These are phyloP conservation scores for Clonostachys solani DNA, from an alignment of 2,329 filamentous ascomycete genomes.

Conservation along the genomic window DNA sequence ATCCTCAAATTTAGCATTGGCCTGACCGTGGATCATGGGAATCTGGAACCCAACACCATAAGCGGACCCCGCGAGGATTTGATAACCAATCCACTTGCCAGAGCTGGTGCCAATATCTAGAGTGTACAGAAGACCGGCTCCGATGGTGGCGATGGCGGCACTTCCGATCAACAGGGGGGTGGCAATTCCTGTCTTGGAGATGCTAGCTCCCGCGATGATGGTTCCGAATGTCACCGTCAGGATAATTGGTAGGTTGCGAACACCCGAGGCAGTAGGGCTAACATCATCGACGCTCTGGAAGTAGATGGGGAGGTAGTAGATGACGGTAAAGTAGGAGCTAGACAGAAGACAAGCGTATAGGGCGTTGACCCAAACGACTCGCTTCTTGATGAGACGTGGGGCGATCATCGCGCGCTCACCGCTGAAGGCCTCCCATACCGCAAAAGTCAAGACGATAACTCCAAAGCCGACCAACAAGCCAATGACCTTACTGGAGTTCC, in stretches of 20 bases:
- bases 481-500: slow-evolving; percentile 42
- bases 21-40: slow-evolving; percentile 45
- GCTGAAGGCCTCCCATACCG: too few species aligned
- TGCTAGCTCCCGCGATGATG: slow-evolving; percentile 28
- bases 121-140: slow-evolving; percentile 35
- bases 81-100: slow-evolving; percentile 47
- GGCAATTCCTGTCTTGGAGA: slow-evolving; percentile 33
- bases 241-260: slow-evolving; percentile 30
- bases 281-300: slow-evolving; percentile 25
- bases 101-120: slow-evolving; percentile 29
- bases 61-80: slow-evolving; percentile 44
- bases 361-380: slow-evolving; percentile 23
- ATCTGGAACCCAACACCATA: slow-evolving; percentile 40
- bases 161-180: slow-evolving; percentile 41
- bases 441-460: too few species aligned
- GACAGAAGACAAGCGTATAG: slow-evolving; percentile 27
- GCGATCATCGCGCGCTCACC: slow-evolving; percentile 34
- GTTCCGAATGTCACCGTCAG: slow-evolving; percentile 36
- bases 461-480: slow-evolving; percentile 46
- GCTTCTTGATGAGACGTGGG: slow-evolving; percentile 22
- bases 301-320: slow-evolving; percentile 35
- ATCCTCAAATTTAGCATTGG: slow-evolving; percentile 30
- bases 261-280: slow-evolving; percentile 23
- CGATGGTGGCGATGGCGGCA: slow-evolving; percentile 33
- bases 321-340: slow-evolving; percentile 11